Evolutionary conservation across 352 stramenopile genomes (phyloP), one percentile per base, ranked within the genome.

Genomic region (Phytophthora sp.): DNA sequence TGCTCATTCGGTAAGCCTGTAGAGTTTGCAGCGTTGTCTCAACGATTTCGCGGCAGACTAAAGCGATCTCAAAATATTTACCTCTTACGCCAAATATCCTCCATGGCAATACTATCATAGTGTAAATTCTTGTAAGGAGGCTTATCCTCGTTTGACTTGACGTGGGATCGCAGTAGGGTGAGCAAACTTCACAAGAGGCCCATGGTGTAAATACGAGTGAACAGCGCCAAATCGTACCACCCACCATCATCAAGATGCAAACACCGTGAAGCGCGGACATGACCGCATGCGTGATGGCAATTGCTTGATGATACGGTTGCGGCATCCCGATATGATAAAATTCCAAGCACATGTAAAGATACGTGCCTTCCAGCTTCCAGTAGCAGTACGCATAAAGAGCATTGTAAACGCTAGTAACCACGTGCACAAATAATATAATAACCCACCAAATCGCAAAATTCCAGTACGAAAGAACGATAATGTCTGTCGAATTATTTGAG

Each of bases 1-100:
- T 18, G n/a, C 64, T 73, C 64, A 69, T 69, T 13, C 48, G 46
- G 15, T 65, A 68, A 11, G 58, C 58, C 38, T 69, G 58, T 5
- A 59, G 3, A 2, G 52, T 53, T 18, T 73, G 65, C 26, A 69
- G 23, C 2, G 39, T 18, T 9, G 59, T 66, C 28, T 69, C 65
- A 3, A 49, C 11, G 10, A 74, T 39, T 43, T 66, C 55, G 0
- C 62, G 62, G 1, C 21, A 26, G 5, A 71, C 23, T 5, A 54
- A 8, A 20, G 23, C 32, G 1, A 31, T 13, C 10, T 54, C 11
- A 31, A 54, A 54, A 24, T 54, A n/a, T 7, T 27, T 30, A 10
- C 45, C 30, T 5, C 27, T 53, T 28, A 53, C 45, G 8, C 45
- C 18, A 24, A 24, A 41, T 6, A 41, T 11, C 7, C 28, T 5